These are phyloP conservation scores for Dipodascopsis tothii DNA, from an alignment of 805 yeast genomes.

Conservation along the genomic window DNA sequence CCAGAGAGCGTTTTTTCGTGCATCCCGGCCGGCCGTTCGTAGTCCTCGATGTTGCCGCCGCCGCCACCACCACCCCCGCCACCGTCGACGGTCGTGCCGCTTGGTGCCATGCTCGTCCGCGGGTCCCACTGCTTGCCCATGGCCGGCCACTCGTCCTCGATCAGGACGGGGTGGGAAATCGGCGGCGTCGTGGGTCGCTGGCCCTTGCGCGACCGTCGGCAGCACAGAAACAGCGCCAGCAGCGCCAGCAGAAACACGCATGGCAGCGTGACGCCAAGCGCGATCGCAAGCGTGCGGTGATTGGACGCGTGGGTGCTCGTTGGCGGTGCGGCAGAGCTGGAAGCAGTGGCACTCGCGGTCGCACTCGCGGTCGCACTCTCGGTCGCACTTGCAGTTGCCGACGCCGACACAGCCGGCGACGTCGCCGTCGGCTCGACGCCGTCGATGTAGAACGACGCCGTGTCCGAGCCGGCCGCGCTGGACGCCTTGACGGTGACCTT, in stretches of 20 bases:
- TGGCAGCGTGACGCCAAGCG: slow-evolving; percentile 83
- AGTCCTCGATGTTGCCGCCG: too few relatives aligned
- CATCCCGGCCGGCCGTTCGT: too few relatives aligned
- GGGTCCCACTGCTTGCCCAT: slow-evolving; percentile 3
- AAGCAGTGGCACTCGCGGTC: slow-evolving; percentile 25
- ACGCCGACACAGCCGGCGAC: slow-evolving; percentile 30
- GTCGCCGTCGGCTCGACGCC: slow-evolving; percentile 29
- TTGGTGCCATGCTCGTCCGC: neutral
- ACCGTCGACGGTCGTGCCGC: neutral
- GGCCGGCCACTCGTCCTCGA: slow-evolving; percentile 23
- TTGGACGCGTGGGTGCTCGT: slow-evolving; percentile 26
- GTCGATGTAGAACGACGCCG: slow-evolving; percentile 25
- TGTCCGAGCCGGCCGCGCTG: slow-evolving; percentile 38
- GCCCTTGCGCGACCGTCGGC: slow-evolving; percentile 24
- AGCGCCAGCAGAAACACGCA: slow-evolving; percentile 44
- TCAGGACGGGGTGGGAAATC: slow-evolving; percentile 20
- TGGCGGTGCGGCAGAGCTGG: slow-evolving; percentile 27
- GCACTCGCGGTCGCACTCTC: slow-evolving; percentile 29
- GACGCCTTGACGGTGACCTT: slow-evolving; percentile 43
- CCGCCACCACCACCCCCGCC: neutral
- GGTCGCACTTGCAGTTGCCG: slow-evolving; percentile 29
- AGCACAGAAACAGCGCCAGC: slow-evolving; percentile 48
- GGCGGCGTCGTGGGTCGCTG: slow-evolving; percentile 9
- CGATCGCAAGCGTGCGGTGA: slow-evolving; percentile 62
- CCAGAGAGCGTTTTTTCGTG: neutral